Base-by-base conservation (phyloP, 768 basidiomycete genomes). In the Termitomyces sp. region DNA sequence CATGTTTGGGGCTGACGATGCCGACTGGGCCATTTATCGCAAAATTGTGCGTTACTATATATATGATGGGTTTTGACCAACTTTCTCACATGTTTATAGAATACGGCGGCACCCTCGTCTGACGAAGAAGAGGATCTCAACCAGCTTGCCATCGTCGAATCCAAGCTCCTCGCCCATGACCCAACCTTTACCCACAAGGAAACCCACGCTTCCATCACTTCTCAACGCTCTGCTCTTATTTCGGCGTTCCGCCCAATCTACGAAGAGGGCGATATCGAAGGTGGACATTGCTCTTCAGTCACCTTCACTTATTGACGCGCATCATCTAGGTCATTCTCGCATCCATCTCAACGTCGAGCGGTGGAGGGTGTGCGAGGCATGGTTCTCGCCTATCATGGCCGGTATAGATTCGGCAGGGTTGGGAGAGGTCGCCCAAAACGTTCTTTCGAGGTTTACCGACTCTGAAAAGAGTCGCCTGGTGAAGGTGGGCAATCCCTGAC, bases 21-120 rank as follows among this genome's bases (percentile, higher is more conserved):
- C 90, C 7, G 96, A 98, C 67, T 98, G 96, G 95, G 88, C 89
- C 0, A 94, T 98, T 57, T 98, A 98, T 68, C 91, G 96, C 62
- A 95, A 98, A 73, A 95, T 99, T 58, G 95, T 95, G 68, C 61
- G 83, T 70, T 10, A 3, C 7, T 29, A 42, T 47, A 11, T n/a
- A n/a, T n/a, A n/a, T 19, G n/a, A 34, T 14, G 6, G 4, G 16
- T 27, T n/a, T 25, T 10, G 11, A 19, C 12, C 10, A n/a, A 38
- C 32, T 37, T 7, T 17, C 9, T 31, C 40, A 38, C 10, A 25
- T n/a, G 45, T 42, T 25, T 35, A 5, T 27, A 92, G 90, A 91
- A 91, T 66, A 83, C 80, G 4, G 79, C 85, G 4, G 80, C 82
- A 0, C 78, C 75, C 11, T 90, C 95, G 14, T 94, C 92, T 0